These are phyloP conservation scores for Solanum phureja DNA, from an alignment of 257 asterid genomes.

Conservation along the genomic window DNA sequence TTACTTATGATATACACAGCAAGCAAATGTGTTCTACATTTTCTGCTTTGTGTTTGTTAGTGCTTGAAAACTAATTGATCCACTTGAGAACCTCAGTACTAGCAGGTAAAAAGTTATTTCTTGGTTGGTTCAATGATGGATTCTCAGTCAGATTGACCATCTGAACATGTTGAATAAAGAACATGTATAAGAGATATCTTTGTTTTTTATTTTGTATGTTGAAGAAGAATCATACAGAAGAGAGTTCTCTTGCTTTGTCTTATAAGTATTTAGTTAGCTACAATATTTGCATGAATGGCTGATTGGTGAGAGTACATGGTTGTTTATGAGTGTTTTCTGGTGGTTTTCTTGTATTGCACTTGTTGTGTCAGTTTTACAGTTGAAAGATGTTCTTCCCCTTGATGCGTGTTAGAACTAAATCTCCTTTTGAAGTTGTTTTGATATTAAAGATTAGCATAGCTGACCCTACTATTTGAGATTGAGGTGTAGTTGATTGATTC, in stretches of 20 bases:
- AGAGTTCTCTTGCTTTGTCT: background rate
- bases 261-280: background rate
- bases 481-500: background rate
- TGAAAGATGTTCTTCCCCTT: background rate
- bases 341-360: background rate
- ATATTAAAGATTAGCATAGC: background rate
- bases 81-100: background rate
- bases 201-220: background rate
- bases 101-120: background rate
- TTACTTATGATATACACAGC: conserved; percentile 1
- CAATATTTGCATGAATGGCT: background rate
- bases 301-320: background rate
- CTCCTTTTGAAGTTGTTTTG: background rate
- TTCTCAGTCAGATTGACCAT: background rate
- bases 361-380: background rate
- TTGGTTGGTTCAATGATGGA: background rate
- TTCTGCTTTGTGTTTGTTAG: background rate
- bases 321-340: background rate
- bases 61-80: background rate
- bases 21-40: background rate
- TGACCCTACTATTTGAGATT: background rate
- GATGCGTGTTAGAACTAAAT: background rate
- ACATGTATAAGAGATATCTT: background rate
- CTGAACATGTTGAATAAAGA: background rate
- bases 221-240: background rate